phyloP scores from a whole-genome alignment of 164 flowering plant species.

The Buxus sempervirens region DNA sequence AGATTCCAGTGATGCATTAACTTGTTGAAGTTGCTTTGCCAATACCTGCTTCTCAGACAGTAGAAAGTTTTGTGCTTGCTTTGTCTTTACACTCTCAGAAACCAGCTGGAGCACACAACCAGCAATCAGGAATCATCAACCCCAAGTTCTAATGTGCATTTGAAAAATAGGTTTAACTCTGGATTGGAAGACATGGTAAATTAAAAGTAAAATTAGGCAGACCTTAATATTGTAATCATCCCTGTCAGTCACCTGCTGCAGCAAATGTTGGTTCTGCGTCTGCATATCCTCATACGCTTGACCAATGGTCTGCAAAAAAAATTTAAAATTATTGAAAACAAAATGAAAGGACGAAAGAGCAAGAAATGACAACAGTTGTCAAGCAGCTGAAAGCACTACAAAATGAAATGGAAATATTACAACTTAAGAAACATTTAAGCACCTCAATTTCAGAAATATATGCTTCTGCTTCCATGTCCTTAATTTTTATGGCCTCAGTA shows the following conservation, averaged over 20 bases:
- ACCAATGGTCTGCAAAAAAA: conserved; percentile 63
- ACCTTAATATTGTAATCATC: conserved; percentile 92
- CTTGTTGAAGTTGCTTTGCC: conserved; percentile 70
- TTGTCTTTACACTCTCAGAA: conserved; percentile 90
- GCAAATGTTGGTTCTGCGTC: conserved; percentile 71
- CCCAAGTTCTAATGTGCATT: conserved; percentile 5
- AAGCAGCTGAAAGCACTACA: neutral
- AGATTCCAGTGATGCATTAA: conserved; percentile 55
- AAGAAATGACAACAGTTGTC: neutral
- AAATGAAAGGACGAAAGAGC: conserved; percentile 1
- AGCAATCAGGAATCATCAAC: conserved; percentile 8
- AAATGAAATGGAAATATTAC: neutral
- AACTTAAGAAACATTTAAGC: neutral
- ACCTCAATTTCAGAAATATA: conserved; percentile 98
- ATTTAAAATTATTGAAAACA: conserved; percentile 6
- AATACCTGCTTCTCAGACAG: conserved; percentile 71
- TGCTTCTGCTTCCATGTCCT: conserved; percentile 75
- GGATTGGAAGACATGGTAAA: neutral
- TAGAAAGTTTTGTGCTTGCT: conserved; percentile 60
- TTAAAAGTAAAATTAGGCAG: neutral
- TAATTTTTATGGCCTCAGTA: conserved; percentile 74
- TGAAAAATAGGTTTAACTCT: neutral
- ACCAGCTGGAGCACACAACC: conserved; percentile 56
- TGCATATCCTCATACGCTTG: conserved; percentile 97
- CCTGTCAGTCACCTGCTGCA: conserved; percentile 72